phyloP scores from a whole-genome alignment of 2,329 filamentous ascomycete genomes.

The Colletotrichum truncatum region DNA sequence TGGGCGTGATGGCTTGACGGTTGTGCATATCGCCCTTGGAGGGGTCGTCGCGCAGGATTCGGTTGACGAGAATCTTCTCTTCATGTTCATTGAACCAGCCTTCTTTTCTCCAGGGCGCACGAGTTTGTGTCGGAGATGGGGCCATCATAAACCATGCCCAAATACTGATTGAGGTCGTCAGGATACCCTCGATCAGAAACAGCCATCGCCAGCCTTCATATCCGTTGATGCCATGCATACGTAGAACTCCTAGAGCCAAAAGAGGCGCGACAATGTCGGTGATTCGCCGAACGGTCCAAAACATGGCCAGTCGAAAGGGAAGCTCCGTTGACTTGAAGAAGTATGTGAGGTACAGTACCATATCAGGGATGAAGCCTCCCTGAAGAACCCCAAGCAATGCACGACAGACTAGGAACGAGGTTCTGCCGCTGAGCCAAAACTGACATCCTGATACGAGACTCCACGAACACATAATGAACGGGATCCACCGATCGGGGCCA shows the following conservation, averaged over 20 bases:
- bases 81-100: constrained; percentile 67
- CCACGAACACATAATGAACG: constrained; percentile 35
- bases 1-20: constrained; percentile 57
- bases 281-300: constrained; percentile 36
- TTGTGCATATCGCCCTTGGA: constrained; percentile 65
- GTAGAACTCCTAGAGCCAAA: constrained; percentile 38
- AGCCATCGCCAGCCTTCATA: constrained; percentile 37
- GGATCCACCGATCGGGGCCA: constrained; percentile 43
- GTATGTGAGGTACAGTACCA: constrained; percentile 38
- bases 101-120: constrained; percentile 55
- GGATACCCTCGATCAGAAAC: constrained; percentile 25
- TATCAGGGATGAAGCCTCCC: constrained; percentile 53
- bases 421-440: constrained; percentile 45
- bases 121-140: constrained; percentile 47
- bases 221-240: constrained; percentile 37
- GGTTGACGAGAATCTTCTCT: constrained; percentile 66
- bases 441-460: constrained; percentile 31
- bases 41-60: constrained; percentile 63
- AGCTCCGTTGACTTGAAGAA: constrained; percentile 39
- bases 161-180: constrained; percentile 37
- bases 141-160: constrained; percentile 42
- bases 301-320: constrained; percentile 36
- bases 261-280: constrained; percentile 39
- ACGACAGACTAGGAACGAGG: constrained; percentile 49
- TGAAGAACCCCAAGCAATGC: constrained; percentile 52